Percentiles rank a stretch among this genome's conserved stretches.
These are phyloP conservation scores for Lasiodiplodia sp. DNA, from an alignment of 2,329 filamentous ascomycete species.

Conservation along the genomic window DNA sequence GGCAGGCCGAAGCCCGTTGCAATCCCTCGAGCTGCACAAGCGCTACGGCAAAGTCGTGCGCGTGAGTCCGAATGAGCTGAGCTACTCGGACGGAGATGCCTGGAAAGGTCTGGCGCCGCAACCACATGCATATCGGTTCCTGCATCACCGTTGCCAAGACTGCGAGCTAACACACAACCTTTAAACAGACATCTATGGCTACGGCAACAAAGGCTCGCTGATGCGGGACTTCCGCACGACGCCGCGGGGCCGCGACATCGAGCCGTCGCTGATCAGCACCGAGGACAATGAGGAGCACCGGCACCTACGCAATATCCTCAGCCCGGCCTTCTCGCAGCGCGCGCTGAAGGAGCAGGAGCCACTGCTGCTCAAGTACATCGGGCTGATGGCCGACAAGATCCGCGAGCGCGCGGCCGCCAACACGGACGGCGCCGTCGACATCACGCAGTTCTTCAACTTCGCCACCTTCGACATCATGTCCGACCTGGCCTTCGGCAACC, in stretches of 20 bases:
- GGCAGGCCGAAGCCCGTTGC: conserved; percentile 38
- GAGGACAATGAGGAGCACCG: conserved; percentile 49
- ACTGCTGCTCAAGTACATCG: conserved; percentile 50
- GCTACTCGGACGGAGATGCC: conserved; percentile 11
- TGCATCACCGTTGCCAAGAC: conserved; percentile 1
- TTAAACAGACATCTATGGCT: conserved; percentile 50
- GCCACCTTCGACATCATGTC: conserved; percentile 46
- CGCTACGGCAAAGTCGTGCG: conserved; percentile 54
- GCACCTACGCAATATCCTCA: conserved; percentile 47
- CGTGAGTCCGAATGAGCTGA: conserved; percentile 47
- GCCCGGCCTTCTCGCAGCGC: conserved; percentile 50
- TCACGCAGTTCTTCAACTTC: conserved; percentile 39
- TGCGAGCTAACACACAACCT: no score
- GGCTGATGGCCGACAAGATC: conserved; percentile 49
- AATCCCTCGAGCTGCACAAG: conserved; percentile 45
- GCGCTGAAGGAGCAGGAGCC: conserved; percentile 50
- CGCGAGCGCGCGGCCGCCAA: conserved; percentile 32
- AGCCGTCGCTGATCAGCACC: conserved; percentile 47
- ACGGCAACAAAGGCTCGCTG: conserved; percentile 31
- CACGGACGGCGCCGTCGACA: conserved; percentile 33
- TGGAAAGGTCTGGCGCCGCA: conserved; percentile 33
- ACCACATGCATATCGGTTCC: not conserved
- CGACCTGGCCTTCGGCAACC: conserved; percentile 42
- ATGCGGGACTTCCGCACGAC: conserved; percentile 38
- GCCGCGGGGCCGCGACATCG: conserved; percentile 31